Conservation (phyloP, 2,329 filamentous ascomycete species). For the Zymoseptoria passerinii region DNA sequence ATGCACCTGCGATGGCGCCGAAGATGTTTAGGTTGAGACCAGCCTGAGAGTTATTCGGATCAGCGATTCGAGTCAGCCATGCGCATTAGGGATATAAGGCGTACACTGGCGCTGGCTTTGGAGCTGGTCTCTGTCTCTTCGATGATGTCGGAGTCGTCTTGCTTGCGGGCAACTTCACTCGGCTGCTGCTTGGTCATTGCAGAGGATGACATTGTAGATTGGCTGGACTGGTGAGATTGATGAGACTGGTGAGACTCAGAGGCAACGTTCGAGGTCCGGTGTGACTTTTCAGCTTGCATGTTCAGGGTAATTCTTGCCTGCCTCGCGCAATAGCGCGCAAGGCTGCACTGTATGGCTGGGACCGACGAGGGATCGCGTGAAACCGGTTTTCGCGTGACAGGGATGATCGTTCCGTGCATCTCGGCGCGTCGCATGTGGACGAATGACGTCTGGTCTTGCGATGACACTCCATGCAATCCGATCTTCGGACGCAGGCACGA, state of each 20-base stretch:
- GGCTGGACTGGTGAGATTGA: neutral
- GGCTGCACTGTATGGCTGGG: neutral
- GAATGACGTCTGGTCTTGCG: neutral
- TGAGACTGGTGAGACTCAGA: neutral
- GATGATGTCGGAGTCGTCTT: constrained; percentile 9
- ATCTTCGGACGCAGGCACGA: too few relatives aligned
- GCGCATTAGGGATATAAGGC: constrained; percentile 4
- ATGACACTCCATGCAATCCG: too few relatives aligned
- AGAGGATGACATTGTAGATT: constrained; percentile 7
- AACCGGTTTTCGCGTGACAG: neutral
- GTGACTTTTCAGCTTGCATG: neutral
- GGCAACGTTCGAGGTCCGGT: neutral
- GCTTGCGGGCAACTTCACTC: constrained; percentile 11
- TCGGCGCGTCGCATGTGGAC: neutral
- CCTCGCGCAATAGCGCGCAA: neutral
- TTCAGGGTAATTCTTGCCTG: neutral
- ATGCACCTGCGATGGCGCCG: constrained; percentile 28
- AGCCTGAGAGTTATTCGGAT: constrained; percentile 19
- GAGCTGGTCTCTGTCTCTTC: constrained; percentile 27
- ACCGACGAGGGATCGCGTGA: neutral
- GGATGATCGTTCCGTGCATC: neutral
- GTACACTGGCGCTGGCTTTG: constrained; percentile 28
- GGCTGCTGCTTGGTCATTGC: constrained; percentile 8
- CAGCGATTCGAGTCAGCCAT: neutral
- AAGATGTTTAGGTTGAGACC: constrained; percentile 33